phyloP scores from a whole-genome alignment of 2,329 filamentous ascomycete genomes.

The Remersonia thermophila region DNA sequence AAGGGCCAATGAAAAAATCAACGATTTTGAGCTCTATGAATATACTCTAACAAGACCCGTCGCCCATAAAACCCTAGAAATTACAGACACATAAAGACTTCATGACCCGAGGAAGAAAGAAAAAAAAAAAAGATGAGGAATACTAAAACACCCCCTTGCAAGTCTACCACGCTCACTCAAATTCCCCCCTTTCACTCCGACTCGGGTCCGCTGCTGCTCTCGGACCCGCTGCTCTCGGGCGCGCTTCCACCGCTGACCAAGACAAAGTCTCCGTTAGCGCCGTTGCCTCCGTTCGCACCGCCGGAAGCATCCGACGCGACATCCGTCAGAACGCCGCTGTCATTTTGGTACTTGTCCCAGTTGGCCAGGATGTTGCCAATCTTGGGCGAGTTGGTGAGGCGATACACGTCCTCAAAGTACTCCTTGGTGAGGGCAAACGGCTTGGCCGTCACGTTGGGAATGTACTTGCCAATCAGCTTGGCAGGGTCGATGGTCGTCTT shows the following conservation, averaged over 20 bases:
- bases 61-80: too few relatives aligned
- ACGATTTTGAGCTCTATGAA: too few relatives aligned
- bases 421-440: conserved; percentile 95
- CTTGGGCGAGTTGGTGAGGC: conserved; percentile 71
- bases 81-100: too few relatives aligned
- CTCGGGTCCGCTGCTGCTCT: too few relatives aligned
- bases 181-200: too few relatives aligned
- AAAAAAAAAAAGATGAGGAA: too few relatives aligned
- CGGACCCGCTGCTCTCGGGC: too few relatives aligned
- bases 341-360: conserved; percentile 62
- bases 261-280: conserved; percentile 4
- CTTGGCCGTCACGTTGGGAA: conserved; percentile 93
- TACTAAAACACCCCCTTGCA: too few relatives aligned
- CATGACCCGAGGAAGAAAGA: too few relatives aligned
- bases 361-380: conserved; percentile 76
- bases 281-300: conserved; percentile 26
- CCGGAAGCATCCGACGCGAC: conserved; percentile 25
- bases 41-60: too few relatives aligned
- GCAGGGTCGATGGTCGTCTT: conserved; percentile 96
- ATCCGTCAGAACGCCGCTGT: conserved; percentile 21
- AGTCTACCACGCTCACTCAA: too few relatives aligned
- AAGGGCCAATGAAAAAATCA: too few relatives aligned
- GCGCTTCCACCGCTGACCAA: not conserved
- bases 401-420: conserved; percentile 98
- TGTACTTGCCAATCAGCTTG: conserved; percentile 96